These are phyloP conservation scores for Myriosclerotinia curreyana DNA, from an alignment of 2,329 filamentous ascomycete species.

Conservation along the genomic window DNA sequence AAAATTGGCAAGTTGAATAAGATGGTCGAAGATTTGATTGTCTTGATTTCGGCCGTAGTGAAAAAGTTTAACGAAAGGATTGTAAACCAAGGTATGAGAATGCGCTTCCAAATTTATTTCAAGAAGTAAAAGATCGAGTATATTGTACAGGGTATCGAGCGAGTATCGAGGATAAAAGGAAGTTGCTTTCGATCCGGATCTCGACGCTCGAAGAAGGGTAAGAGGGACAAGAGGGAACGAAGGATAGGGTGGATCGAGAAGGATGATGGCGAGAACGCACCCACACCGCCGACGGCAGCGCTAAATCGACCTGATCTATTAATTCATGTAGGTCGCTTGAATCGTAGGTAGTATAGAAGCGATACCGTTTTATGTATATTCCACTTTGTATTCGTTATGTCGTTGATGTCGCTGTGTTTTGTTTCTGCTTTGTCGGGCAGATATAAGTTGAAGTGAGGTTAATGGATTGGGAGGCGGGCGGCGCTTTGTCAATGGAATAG, in stretches of 20 bases:
- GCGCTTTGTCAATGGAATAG: constrained; percentile 16
- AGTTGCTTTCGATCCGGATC: constrained; percentile 15
- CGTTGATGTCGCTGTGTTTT: constrained; percentile 27
- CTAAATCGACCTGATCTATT: constrained; percentile 21
- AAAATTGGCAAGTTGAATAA: neutral
- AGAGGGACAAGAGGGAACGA: constrained; percentile 21
- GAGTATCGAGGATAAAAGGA: constrained; percentile 20
- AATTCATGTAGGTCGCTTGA: constrained; percentile 28
- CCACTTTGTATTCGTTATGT: constrained; percentile 27
- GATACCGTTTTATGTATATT: constrained; percentile 20
- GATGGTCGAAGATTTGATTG: neutral
- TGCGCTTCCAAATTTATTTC: constrained; percentile 19
- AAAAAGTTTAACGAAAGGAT: constrained; percentile 8
- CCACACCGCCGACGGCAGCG: constrained; percentile 29
- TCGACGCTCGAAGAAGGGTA: constrained; percentile 14
- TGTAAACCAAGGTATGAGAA: constrained; percentile 16
- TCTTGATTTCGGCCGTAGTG: constrained; percentile 3
- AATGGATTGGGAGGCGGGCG: constrained; percentile 9
- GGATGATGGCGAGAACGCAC: constrained; percentile 27
- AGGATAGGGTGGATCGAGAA: constrained; percentile 24
- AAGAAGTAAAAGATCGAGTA: neutral
- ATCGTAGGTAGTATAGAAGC: constrained; percentile 17
- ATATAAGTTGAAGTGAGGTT: constrained; percentile 14
- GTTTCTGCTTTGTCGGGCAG: constrained; percentile 11
- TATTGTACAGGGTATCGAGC: constrained; percentile 2